Percentiles rank a stretch among this genome's conserved stretches.
Conservation (phyloP, 2,329 filamentous ascomycete species). For the Colletotrichum spaethianum region DNA sequence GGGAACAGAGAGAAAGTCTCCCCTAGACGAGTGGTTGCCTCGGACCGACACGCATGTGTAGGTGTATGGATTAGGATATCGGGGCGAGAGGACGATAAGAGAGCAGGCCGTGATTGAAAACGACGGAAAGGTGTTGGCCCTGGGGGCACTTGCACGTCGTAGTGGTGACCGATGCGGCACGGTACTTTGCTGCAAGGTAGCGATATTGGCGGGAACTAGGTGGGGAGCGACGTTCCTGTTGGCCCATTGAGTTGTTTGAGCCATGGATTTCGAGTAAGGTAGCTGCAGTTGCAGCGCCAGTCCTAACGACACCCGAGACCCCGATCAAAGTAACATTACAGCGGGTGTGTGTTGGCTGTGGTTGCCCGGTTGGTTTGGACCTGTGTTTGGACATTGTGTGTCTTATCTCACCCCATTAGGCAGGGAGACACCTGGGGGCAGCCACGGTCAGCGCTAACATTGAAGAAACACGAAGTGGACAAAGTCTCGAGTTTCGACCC, state of each 20-base stretch:
- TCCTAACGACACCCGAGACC: constrained; percentile 21
- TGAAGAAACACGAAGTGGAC: constrained; percentile 37
- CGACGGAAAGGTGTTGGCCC: constrained; percentile 13
- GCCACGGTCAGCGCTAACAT: constrained; percentile 31
- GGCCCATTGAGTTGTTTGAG: constrained; percentile 31
- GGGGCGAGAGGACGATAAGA: constrained; percentile 14
- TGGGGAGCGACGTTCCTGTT: constrained; percentile 26
- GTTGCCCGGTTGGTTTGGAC: constrained; percentile 3
- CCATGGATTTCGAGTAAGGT: constrained; percentile 33
- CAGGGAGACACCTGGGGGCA: background rate
- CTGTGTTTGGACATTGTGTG: background rate
- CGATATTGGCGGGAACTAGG: constrained; percentile 15
- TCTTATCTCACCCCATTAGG: constrained; percentile 21
- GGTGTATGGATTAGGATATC: background rate
- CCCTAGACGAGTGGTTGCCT: constrained; percentile 6
- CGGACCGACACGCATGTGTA: constrained; percentile 6
- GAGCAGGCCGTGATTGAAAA: background rate
- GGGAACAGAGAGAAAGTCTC: background rate
- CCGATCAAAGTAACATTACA: constrained; percentile 29
- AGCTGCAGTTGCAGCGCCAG: constrained; percentile 17
- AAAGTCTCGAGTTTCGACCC: constrained; percentile 10
- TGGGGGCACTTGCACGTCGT: constrained; percentile 29
- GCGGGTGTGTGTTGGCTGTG: background rate
- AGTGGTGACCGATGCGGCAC: constrained; percentile 24
- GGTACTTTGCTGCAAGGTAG: constrained; percentile 27